Evolutionary conservation across 108 stramenopile species (phyloP), one percentile per base, ranked within the genome.

Genomic region (Cyclostephanos invisitatus): DNA sequence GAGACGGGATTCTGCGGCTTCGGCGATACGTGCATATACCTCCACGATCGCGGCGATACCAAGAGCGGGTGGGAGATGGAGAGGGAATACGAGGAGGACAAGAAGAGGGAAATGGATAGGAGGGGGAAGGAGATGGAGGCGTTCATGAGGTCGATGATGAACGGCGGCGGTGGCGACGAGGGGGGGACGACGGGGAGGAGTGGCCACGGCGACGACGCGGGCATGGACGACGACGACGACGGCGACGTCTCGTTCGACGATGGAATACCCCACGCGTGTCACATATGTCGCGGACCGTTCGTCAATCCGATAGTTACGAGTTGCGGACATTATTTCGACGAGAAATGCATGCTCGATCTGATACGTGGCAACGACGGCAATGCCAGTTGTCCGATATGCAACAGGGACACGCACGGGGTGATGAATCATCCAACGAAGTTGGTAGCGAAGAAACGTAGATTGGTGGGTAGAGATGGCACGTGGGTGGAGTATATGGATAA

Each of bases 1-100:
- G 97, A 98, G 46, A 99, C 99, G 2, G 99, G 99, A 44, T 99
- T 97, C 82, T 99, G 99, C 70, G 99, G 99, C 14, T 99, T 93
- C 75, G 99, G 99, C 0, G 99, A 99, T 72, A 93, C 88, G 10
- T 99, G 99, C 58, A 98, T 97, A 64, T 99, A 97, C 82, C 66
- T 99, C 42, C 99, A 99, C 81, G 98, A 98, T 75, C 83, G 99
- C 24, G 94, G 96, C 14, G 92, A 97, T 74, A 96, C 91, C 21
- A 85, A 96, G 77, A 83, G 80, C 12, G 98, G 98, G 27, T 98
- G 96, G 97, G 91, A 98, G 82, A 77, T 97, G 70, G 99, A 99
- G 68, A 58, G 84, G 49, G 92, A 98, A 68, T 99, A 94, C 85
- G 91, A 99, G 74, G 85, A 88, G 65, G 75, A 89, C 67, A 96